Evolutionary conservation across 768 basidiomycete genomes (phyloP).

Genomic region (Tremella mesenterica): DNA sequence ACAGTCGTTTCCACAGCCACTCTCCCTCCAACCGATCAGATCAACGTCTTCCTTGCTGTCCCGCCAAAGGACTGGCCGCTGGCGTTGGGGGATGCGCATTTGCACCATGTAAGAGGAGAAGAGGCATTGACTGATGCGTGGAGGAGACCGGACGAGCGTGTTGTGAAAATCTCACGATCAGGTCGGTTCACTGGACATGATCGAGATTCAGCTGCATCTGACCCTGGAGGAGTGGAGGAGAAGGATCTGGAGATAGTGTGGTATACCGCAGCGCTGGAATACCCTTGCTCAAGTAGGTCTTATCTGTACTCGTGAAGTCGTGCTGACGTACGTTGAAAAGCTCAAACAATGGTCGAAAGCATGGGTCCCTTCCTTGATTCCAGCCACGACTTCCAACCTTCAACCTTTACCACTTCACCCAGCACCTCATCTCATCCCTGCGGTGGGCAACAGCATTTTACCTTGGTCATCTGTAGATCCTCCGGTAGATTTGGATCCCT

Average conservation of each 20-base stretch:
- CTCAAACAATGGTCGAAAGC: no score
- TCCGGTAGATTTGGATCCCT: conserved; percentile 15
- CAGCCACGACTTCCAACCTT: conserved; percentile 3
- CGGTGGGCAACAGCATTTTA: neutral
- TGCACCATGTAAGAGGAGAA: conserved; percentile 2
- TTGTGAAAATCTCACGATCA: no score
- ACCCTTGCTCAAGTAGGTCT: conserved; percentile 24
- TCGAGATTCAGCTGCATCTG: neutral
- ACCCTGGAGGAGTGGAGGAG: neutral
- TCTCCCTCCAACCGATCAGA: neutral
- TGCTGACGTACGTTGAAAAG: neutral
- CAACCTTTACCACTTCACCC: conserved; percentile 8
- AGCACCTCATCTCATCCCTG: conserved; percentile 2
- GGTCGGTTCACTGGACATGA: neutral
- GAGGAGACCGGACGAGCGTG: neutral
- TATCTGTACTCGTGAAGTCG: neutral
- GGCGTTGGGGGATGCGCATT: neutral
- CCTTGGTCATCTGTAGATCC: conserved; percentile 2
- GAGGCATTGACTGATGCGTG: conserved; percentile 15
- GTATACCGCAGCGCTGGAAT: conserved; percentile 21
- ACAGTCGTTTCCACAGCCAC: conserved; percentile 5
- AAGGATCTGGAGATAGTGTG: conserved; percentile 14
- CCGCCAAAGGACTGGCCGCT: conserved; percentile 1
- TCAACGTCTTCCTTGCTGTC: conserved; percentile 7
- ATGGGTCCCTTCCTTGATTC: conserved; percentile 2